Base-by-base conservation (phyloP, 371 early-diverging fungal species). In the Syncephalastrum contaminatum region DNA sequence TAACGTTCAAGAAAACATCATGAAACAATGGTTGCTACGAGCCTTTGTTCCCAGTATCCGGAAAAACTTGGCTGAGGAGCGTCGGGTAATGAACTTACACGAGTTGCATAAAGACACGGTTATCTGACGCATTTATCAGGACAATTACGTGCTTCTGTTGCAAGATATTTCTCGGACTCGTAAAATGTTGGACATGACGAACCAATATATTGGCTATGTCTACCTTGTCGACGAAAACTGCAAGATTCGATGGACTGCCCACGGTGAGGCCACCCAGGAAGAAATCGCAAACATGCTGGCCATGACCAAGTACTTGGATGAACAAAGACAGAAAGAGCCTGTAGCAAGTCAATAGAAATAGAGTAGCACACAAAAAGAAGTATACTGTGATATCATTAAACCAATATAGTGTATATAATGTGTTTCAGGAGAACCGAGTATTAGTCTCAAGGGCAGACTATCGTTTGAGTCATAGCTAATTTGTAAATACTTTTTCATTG, bases 211-310 rank as follows among this genome's bases (percentile, higher is more conserved):
- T 25, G 94, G 94, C 2, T 92, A 92, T 72, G 86, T 88, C 2
- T 88, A 85, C 64, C 63, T 94, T 25, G 85, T 94, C 13, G 93
- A 94, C 52, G 58, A 70, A 46, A 61, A 80, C 30, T 89, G 92
- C 58, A 72, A 77, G 47, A 80, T 94, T n/a, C 71, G 93, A 47
- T 94, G 94, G 94, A 80, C 83, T n/a, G 92, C 94, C 1, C 90
- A 94, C 62, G 94, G 93, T 13, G 60, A 74, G 12, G 91, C 89
- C 2, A 85, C 86, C 4, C 62, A 66, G 8, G 68, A 77, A 25
- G 94, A 94, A 70, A 45, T 88, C 20, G 75, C 73, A 27, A 77
- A 83, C 25, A 67, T 87, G 75, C 50, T 77, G 36, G 77, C 64
- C 18, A 71, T 82, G 69, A 72, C 81, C 10, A 67, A 73, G n/a